These are phyloP conservation scores for Lichtheimia corymbifera DNA, from an alignment of 371 early-diverging fungal genomes.

Conservation along the genomic window DNA sequence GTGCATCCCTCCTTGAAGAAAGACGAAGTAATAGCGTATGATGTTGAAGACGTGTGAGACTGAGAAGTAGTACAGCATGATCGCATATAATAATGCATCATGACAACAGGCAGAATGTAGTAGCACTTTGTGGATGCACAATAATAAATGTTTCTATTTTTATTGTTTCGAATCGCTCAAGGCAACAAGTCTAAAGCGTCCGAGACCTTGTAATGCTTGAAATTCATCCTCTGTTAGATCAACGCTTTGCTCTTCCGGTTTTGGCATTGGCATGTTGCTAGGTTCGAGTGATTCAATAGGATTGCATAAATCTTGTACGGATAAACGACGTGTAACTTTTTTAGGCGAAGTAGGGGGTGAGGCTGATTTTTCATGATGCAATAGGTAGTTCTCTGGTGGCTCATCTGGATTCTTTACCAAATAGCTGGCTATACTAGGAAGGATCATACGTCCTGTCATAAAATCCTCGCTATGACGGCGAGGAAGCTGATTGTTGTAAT, in stretches of 20 bases:
- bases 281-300: slow-evolving; percentile 34
- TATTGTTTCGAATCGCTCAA: not conserved
- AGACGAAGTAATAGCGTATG: too few species aligned
- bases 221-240: slow-evolving; percentile 45
- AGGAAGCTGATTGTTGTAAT: not conserved
- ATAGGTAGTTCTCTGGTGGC: slow-evolving; percentile 37
- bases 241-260: slow-evolving; percentile 23
- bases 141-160: not conserved
- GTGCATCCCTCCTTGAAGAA: too few species aligned
- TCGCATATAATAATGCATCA: too few species aligned
- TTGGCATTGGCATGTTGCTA: slow-evolving; percentile 6
- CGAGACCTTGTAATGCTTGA: slow-evolving; percentile 46
- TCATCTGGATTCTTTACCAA: slow-evolving; percentile 36
- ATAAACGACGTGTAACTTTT: slow-evolving; percentile 29
- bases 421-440: slow-evolving; percentile 40
- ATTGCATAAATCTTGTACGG: slow-evolving; percentile 42
- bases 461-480: slow-evolving; percentile 18
- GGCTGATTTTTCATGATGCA: slow-evolving; percentile 9
- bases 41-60: too few species aligned
- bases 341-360: slow-evolving; percentile 1
- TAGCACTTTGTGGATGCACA: too few species aligned
- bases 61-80: too few species aligned
- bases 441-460: slow-evolving; percentile 18
- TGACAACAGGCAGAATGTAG: too few species aligned
- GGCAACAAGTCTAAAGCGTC: slow-evolving; percentile 20